Base-by-base conservation (phyloP, 2,329 filamentous ascomycete genomes). In the Clarireedia paspali region DNA sequence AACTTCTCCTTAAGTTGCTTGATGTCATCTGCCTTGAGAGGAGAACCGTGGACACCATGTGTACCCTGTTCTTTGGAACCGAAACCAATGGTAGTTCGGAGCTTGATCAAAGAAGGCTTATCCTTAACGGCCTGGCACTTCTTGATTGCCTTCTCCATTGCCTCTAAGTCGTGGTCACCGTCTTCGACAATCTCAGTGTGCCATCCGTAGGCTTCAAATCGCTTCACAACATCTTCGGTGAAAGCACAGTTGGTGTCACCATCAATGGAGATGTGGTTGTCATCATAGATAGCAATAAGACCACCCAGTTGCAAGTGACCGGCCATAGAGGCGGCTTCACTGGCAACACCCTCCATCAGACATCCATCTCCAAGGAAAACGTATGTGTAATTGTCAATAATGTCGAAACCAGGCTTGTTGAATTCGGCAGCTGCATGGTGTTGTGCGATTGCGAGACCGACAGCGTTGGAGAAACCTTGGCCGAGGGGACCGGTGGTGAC, bases 301-400 rank as follows among this genome's bases (percentile, higher is more conserved):
- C 97, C 99, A 72, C 92, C 94, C 63, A 99, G 85, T 82, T 97
- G 88, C 74, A 97, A 82, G 79, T 99, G 94, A 71, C 94, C 94
- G 66, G 94, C 94, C 66, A 91, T 82, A 59, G 91, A 96, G 66
- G 82, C 89, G 69, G 94, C 92, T 80, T 99, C 94, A 71, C 84
- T 83, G 65, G 94, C 90, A 78, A 99, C 82, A 81, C 94, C 94
- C 81, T 99, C 94, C 91, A 95, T 95, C 76, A 95, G 83, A 77
- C 94, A 99, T 65, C 94, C 94, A 80, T 99, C 94, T 72, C 94
- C 94, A 72, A 99, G 89, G 83, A 97, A 96, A 75, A 75, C 78
- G 78, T 91, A 99, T 72, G 94, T 99, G 83, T 96, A 84, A 86
- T 97, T 96, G 83, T 95, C 87, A 75, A 95, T 77, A 57, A 99